Conservation (phyloP, 1,284 basidiomycete species). For the Malassezia furfur region DNA sequence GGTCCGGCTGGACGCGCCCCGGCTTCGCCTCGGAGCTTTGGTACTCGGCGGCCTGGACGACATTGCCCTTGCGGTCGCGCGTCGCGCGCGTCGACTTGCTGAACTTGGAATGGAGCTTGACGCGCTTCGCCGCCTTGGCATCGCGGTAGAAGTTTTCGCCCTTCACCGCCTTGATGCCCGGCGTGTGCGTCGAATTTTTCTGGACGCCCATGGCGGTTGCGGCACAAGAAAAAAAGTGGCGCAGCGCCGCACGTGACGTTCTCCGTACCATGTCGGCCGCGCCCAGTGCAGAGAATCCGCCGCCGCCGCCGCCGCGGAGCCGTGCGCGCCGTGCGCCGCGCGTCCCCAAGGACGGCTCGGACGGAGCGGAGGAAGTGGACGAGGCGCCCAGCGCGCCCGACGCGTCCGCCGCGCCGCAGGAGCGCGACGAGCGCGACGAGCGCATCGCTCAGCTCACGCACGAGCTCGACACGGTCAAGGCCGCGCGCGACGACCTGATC, state of each 20-base stretch:
- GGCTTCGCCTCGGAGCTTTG: conserved; percentile 45
- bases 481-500: conserved; percentile 26
- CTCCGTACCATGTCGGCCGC: background rate
- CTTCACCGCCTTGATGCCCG: conserved; percentile 27
- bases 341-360: background rate
- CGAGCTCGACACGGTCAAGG: conserved; percentile 27
- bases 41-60: conserved; percentile 43
- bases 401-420: background rate
- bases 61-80: conserved; percentile 42
- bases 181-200: conserved; percentile 13
- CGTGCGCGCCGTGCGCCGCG: background rate
- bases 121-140: conserved; percentile 44
- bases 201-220: conserved; percentile 27
- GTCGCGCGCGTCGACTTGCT: conserved; percentile 42
- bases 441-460: conserved; percentile 20
- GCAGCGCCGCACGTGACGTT: background rate
- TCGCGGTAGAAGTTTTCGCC: conserved; percentile 48
- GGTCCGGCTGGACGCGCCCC: conserved; percentile 46
- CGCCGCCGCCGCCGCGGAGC: conserved; percentile 14
- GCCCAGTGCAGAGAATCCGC: conserved; percentile 1
- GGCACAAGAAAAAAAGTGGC: conserved; percentile 4
- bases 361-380: background rate
- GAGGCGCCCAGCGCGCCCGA: background rate
- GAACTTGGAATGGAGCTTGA: conserved; percentile 43
- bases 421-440: background rate